These are phyloP conservation scores for Phaeosphaeriaceae sp. DNA, from an alignment of 2,329 filamentous ascomycete species.

Conservation along the genomic window DNA sequence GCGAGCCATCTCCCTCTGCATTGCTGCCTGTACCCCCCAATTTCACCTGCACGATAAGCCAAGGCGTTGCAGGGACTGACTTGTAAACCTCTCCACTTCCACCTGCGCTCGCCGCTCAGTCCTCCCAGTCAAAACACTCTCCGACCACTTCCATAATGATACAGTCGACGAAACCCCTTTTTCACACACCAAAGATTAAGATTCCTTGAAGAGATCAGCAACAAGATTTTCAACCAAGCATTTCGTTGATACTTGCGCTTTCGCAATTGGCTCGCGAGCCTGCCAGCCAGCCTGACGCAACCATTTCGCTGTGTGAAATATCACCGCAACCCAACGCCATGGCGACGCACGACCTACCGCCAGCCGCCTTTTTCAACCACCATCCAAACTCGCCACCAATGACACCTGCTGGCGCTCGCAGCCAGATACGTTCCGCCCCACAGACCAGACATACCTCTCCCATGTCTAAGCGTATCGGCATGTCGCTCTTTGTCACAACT, in stretches of 20 bases:
- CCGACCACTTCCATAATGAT: constrained; percentile 48
- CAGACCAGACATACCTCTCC: constrained; percentile 42
- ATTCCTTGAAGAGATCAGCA: constrained; percentile 38
- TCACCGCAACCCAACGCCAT: constrained; percentile 33
- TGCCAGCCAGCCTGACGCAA: constrained; percentile 37
- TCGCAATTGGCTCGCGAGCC: constrained; percentile 32
- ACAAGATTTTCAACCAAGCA: constrained; percentile 14
- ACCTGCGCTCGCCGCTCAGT: constrained; percentile 42
- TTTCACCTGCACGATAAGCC: constrained; percentile 47
- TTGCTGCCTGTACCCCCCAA: constrained; percentile 47
- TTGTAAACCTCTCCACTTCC: constrained; percentile 46
- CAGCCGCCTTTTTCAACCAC: constrained; percentile 37
- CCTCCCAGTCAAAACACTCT: constrained; percentile 36
- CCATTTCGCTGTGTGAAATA: constrained; percentile 31
- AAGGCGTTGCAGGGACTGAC: constrained; percentile 48
- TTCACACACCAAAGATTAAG: constrained; percentile 39
- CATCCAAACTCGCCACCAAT: constrained; percentile 47
- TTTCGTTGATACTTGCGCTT: constrained; percentile 37
- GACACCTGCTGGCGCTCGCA: constrained; percentile 37
- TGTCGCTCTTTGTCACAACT: constrained; percentile 39
- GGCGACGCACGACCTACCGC: constrained; percentile 39
- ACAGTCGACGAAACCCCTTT: constrained; percentile 47
- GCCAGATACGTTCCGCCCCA: constrained; percentile 36
- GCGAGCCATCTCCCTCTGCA: constrained; percentile 46
- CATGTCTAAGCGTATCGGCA: constrained; percentile 41